These are phyloP conservation scores for Isoetes taiwanensis DNA, from an alignment of 75 land plant genomes.

Conservation along the genomic window DNA sequence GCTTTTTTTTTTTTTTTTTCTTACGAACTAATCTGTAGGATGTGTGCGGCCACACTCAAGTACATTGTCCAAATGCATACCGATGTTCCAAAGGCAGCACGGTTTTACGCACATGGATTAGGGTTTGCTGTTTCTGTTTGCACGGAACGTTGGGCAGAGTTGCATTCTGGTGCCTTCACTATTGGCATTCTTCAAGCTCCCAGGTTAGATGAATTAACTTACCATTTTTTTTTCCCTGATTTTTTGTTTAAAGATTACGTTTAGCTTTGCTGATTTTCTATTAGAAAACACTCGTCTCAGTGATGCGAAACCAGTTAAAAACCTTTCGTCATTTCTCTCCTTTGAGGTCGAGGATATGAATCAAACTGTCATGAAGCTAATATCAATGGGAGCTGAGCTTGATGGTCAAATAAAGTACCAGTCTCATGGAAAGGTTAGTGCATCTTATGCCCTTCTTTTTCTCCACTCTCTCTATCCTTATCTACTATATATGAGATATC, in stretches of 20 bases:
- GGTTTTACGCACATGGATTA: slow-evolving; percentile 70
- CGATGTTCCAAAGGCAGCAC: slow-evolving; percentile 86
- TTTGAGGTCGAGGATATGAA: slow-evolving; percentile 68
- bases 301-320: slow-evolving; percentile 40
- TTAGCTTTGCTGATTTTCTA: too few relatives aligned
- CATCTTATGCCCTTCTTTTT: not conserved
- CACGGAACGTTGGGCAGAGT: slow-evolving; percentile 78
- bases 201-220: slow-evolving; percentile 16
- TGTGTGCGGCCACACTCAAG: slow-evolving; percentile 36
- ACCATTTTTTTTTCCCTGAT: too few relatives aligned
- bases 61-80: slow-evolving; percentile 72
- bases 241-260: too few relatives aligned
- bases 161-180: slow-evolving; percentile 72
- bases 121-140: slow-evolving; percentile 75
- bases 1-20: too few relatives aligned
- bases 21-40: not conserved
- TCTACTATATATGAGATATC: too few relatives aligned
- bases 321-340: slow-evolving; percentile 65
- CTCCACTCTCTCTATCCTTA: not conserved
- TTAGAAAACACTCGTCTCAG: too few relatives aligned
- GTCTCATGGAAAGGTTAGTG: slow-evolving; percentile 78
- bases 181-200: slow-evolving; percentile 78
- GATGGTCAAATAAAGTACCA: slow-evolving; percentile 89
- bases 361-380: slow-evolving; percentile 61
- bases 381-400: slow-evolving; percentile 82